These are phyloP conservation scores for Schizochytrium sp. DNA, from an alignment of 108 stramenopile species.

Conservation along the genomic window DNA sequence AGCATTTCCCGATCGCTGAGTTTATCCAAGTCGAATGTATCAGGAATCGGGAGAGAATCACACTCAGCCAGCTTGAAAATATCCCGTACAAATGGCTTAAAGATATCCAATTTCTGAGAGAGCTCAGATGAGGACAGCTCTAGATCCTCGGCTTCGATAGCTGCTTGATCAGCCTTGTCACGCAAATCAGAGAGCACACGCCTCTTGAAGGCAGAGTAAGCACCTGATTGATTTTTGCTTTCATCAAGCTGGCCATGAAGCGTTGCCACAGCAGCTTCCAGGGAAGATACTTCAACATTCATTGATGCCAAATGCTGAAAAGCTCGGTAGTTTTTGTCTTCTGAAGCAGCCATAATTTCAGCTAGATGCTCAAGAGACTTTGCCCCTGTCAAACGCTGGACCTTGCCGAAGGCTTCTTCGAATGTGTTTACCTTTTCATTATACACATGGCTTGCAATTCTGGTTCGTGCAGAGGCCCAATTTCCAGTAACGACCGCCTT, in stretches of 20 bases:
- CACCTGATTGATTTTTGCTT: background rate
- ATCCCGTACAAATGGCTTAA: background rate
- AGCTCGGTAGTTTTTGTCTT: constrained; percentile 43
- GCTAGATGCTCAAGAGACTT: background rate
- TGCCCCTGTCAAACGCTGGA: constrained; percentile 4
- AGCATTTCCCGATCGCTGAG: constrained; percentile 52
- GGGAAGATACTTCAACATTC: background rate
- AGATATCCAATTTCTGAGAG: constrained; percentile 16
- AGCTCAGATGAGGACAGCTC: background rate
- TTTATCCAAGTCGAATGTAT: background rate
- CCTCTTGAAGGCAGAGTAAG: constrained; percentile 16
- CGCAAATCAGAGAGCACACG: constrained; percentile 34
- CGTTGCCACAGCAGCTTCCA: background rate
- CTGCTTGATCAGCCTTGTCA: background rate
- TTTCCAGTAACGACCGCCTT: constrained; percentile 24
- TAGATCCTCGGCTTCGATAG: constrained; percentile 6
- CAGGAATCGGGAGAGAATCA: background rate
- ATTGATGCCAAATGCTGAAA: constrained; percentile 29
- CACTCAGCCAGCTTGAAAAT: background rate
- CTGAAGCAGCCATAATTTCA: constrained; percentile 4
- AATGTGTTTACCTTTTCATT: constrained; percentile 56
- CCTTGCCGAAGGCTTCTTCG: constrained; percentile 14
- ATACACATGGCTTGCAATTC: constrained; percentile 16
- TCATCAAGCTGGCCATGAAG: constrained; percentile 28
- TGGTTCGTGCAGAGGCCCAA: constrained; percentile 26